Conservation (phyloP, 495 filamentous ascomycete genomes). For the Neurospora sp. region DNA sequence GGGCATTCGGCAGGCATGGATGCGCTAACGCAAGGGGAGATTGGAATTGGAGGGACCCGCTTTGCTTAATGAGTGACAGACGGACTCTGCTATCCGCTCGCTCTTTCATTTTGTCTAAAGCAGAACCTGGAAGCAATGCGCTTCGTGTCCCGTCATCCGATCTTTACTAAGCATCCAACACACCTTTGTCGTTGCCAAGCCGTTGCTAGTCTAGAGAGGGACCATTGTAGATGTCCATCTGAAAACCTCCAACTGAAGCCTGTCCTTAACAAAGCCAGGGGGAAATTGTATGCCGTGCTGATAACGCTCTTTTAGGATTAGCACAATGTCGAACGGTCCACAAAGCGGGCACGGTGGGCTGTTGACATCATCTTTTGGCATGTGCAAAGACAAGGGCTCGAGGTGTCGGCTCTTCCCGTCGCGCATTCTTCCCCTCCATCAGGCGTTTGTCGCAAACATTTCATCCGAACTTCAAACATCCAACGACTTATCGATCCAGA, state of each 20-base stretch:
- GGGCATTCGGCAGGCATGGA: not conserved
- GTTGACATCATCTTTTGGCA: not conserved
- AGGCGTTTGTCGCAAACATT: not conserved
- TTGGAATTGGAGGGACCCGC: not conserved
- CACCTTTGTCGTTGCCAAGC: not conserved
- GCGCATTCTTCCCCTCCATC: not conserved
- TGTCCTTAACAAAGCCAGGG: not conserved
- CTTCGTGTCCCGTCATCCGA: not conserved
- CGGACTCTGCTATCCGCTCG: not conserved
- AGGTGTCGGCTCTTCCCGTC: not conserved
- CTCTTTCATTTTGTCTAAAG: not conserved
- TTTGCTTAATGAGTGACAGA: not conserved
- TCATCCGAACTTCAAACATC: not conserved
- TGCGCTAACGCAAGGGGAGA: not conserved
- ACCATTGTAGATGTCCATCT: not conserved
- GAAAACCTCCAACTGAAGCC: not conserved
- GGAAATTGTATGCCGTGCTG: not conserved
- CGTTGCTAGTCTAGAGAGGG: no score
- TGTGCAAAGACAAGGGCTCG: not conserved
- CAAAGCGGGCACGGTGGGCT: not conserved
- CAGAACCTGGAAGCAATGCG: not conserved
- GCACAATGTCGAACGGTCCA: not conserved
- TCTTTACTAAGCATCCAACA: not conserved
- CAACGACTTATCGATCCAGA: not conserved
- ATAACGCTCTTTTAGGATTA: not conserved